phyloP scores from a whole-genome alignment of 2,329 filamentous ascomycete species.

The Nigrograna mackinnonii region DNA sequence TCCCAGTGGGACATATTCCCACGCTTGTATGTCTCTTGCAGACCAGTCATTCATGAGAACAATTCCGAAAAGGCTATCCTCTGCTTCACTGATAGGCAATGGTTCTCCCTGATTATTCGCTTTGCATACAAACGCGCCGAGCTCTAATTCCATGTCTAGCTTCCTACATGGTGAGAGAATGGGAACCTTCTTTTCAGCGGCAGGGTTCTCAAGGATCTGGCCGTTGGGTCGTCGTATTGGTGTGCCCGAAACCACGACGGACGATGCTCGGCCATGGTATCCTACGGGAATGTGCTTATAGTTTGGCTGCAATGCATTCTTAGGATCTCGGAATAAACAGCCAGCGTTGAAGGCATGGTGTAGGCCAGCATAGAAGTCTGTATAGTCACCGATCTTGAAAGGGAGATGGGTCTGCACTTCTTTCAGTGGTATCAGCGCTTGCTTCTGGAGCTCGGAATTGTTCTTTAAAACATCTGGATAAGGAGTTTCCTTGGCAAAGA shows the following conservation, averaged over 20 bases:
- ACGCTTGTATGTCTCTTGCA: conserved; percentile 78
- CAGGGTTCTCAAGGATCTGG: conserved; percentile 70
- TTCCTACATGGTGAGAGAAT: conserved; percentile 65
- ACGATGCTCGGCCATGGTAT: conserved; percentile 79
- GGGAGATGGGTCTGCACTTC: conserved; percentile 70
- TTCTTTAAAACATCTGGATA: conserved; percentile 65
- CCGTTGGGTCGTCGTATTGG: conserved; percentile 73
- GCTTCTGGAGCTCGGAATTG: conserved; percentile 60
- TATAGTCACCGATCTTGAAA: conserved; percentile 80
- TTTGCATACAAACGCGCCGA: conserved; percentile 74
- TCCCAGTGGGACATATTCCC: conserved; percentile 82
- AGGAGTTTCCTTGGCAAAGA: conserved; percentile 64
- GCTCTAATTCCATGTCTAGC: conserved; percentile 79
- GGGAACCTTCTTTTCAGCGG: conserved; percentile 64
- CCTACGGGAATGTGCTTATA: conserved; percentile 81
- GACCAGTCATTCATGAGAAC: conserved; percentile 90
- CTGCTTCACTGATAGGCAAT: conserved; percentile 66
- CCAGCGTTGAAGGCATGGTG: conserved; percentile 79
- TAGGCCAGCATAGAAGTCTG: conserved; percentile 81
- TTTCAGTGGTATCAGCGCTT: conserved; percentile 62
- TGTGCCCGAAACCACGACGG: conserved; percentile 74
- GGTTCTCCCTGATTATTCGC: conserved; percentile 67
- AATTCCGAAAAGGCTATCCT: conserved; percentile 75
- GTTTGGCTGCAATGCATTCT: conserved; percentile 77
- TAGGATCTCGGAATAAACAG: conserved; percentile 71